Base-by-base conservation (phyloP, 1,139 yeast genomes). In the Hyphopichia wangnamkhiaoensis region DNA sequence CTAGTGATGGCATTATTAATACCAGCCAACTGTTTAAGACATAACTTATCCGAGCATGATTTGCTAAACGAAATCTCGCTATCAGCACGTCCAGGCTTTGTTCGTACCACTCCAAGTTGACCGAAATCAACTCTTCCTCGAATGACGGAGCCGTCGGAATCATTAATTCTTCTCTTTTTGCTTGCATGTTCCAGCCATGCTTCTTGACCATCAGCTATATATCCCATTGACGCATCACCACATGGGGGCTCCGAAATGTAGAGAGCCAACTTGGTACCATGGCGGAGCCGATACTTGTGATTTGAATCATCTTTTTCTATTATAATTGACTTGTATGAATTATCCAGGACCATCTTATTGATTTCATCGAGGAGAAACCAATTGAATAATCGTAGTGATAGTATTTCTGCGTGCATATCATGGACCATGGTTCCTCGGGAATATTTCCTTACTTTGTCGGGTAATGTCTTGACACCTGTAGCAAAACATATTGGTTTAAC, bases 1-100 rank as follows among this genome's bases (percentile, higher is more conserved):
- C 76, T 64, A 2, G 78, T 72, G 3, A 82, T 55, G 3, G 80
- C 61, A 46, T 75, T 79, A 29, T 82, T 60, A 3, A 88, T 42
- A 0, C 96, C 90, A 0, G 74, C 68, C 28, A 68, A 63, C 55
- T 88, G 96, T 40, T 75, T 73, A 36, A 82, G 43, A 31, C 88
- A 74, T 21, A 91, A 56, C 53, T 91, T 91, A 57, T 91, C 98
- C 1, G 95, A 81, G 57, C 98, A 91, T 0, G 96, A 87, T 55
- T 90, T 91, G 31, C 95, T 85, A 31, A 74, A 60, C 0, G 95
- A 78, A 2, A 80, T 46, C 2, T 76, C 70, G 2, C 96, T 84
- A 55, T 91, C 97, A 14, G 71, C 59, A 38, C 97, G 62, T 2
- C 98, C 98, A 0, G 98, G 98, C 54, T 91, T 91, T 0, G 97